Evolutionary conservation across 768 basidiomycete species (phyloP), one percentile per base, ranked within the genome.

Genomic region (Polyporus arcularius): DNA sequence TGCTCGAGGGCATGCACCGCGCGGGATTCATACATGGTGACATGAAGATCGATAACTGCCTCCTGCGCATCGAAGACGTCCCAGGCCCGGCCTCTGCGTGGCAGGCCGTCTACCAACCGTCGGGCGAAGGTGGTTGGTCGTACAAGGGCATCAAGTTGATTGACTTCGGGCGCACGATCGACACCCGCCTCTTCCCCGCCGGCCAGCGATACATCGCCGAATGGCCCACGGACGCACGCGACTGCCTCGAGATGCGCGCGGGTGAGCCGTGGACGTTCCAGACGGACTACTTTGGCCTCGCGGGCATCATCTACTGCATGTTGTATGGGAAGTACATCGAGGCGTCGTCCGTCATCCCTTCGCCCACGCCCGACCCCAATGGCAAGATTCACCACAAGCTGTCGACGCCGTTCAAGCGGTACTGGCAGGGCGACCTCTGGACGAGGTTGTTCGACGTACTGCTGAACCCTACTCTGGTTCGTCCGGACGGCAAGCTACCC

Each of bases 11-110:
- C 16, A 83, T 98, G 72, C 97, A 98, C 72, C 58, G 70, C 15
- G 77, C 81, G 0, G 92, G 94, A 11, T 92, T 98, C 77, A 92
- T 99, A 66, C 97, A 99, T 69, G 96, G 97, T 35, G 97, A 99
- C 76, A 82, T 99, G 64, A 99, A 99, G 79, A 97, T 98, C 73
- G 97, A 99, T 76, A 99, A 99, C 76, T 97, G 96, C 72, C 82
- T 99, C n/a, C 79, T 98, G 9, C 87, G 97, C 4, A 81, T 99
- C 47, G 90, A 94, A 64, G 90, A 92, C 53, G 86, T 90, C 4
- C 87, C 88, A 1, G 87, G 87, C 3, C 86, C 87, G 1, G 74
- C 82, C 0, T 79, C 87, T 0, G 80, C 84, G 1, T 94, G 96
- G 88, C 82, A 86, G 1, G 75, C 83, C 52, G 74, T 79, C n/a